phyloP scores from a whole-genome alignment of 345 rosid genomes.

The Trapa bicornis region DNA sequence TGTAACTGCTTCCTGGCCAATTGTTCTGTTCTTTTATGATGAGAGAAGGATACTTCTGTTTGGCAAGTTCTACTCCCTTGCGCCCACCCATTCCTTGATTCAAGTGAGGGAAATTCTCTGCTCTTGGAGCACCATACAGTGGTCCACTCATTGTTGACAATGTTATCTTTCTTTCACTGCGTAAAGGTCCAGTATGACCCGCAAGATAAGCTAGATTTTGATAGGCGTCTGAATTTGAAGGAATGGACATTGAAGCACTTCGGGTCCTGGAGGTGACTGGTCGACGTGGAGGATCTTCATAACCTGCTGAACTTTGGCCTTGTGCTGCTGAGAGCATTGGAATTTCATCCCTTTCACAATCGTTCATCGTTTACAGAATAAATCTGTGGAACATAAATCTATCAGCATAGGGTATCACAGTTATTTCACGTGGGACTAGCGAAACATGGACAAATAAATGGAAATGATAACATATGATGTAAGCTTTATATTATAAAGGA shows the following conservation, averaged over 20 bases:
- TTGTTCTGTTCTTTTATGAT: slow-evolving; percentile 26
- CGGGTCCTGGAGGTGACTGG: slow-evolving; percentile 28
- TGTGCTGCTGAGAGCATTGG: slow-evolving; percentile 47
- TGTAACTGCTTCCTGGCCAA: slow-evolving; percentile 25
- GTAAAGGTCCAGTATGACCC: slow-evolving; percentile 77
- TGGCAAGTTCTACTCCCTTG: slow-evolving; percentile 16
- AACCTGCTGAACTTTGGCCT: slow-evolving; percentile 17
- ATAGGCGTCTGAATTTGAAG: slow-evolving; percentile 35
- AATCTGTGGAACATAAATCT: slow-evolving; percentile 10
- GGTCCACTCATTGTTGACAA: slow-evolving; percentile 67
- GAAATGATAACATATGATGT: neutral
- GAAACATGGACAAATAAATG: neutral
- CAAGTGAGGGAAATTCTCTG: slow-evolving; percentile 2
- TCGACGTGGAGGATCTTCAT: slow-evolving; percentile 24
- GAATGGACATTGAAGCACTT: slow-evolving; percentile 56
- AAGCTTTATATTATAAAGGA: neutral
- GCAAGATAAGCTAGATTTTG: slow-evolving; percentile 29
- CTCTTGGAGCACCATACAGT: slow-evolving; percentile 13
- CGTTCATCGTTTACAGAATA: slow-evolving; percentile 26
- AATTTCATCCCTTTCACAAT: slow-evolving; percentile 42
- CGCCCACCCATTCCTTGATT: slow-evolving; percentile 17
- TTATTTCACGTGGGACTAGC: neutral
- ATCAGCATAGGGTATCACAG: neutral
- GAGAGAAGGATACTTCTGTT: slow-evolving; percentile 25
- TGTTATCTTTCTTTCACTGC: slow-evolving; percentile 44